Base-by-base conservation (phyloP, 352 stramenopile species). In the Thraustotheca clavata region DNA sequence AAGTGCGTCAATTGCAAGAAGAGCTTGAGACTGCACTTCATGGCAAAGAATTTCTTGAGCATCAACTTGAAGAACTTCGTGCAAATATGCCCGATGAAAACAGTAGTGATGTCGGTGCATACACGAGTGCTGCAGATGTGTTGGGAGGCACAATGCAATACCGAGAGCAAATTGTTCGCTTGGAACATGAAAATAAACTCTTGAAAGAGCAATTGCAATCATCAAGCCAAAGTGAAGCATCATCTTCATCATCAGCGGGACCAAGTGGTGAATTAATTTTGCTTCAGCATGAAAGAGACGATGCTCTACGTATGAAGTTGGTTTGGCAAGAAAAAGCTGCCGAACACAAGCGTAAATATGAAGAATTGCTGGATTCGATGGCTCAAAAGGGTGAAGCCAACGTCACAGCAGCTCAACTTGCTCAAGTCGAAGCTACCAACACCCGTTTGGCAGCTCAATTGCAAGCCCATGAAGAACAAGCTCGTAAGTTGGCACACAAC, bases 1-100 rank as follows among this genome's bases (percentile, higher is more conserved):
- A 91, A 59, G 80, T 88, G 29, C 72, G 79, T 16, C 77, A 82
- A 31, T 55, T 94, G n/a, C 85, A 94, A 68, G 85, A 94, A 69
- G 85, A 94, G 47, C 70, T 94, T 31, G 85, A 94, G 60, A 92
- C 74, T 49, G 80, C 85, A 5, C 49, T 91, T 14, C 76, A 80
- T 34, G 85, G 80, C 3, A 91, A 92, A 40, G 85, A 91, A 54
- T 94, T 94, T 38, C 67, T 94, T n/a, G 85, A 91, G 60, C 87
- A 76, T 31, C 83, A 94, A 69, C 71, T 91, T 12, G 85, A 94
- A 41, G 85, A 91, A 48, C 61, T 92, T 5, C 85, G 83, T 16
- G 72, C 70, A 7, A 81, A 94, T 48, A 26, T 94, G 4, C 71
- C 76, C 29, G 81, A 71, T 47, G 61, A 86, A 6, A 16, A 49